Base-by-base conservation (phyloP, 2,329 filamentous ascomycete species). In the Fusarium verticillioides region DNA sequence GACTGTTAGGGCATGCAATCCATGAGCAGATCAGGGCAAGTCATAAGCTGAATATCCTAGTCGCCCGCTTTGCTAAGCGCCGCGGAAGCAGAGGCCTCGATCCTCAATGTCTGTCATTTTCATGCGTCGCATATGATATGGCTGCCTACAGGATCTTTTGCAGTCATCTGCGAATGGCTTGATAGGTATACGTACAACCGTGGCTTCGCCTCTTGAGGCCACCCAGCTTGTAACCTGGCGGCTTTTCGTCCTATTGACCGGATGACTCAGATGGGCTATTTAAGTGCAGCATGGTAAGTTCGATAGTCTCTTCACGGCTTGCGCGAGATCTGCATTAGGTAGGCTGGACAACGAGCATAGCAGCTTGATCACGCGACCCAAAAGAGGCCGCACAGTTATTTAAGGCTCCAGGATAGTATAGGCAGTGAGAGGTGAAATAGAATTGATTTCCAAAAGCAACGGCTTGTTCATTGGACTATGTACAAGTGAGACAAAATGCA, bases 131-230 rank as follows among this genome's bases (percentile, higher is more conserved):
- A 63, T 63, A 46, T 28, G n/a, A 34, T 7, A 39, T 16, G 26
- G 30, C 19, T 50, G 44, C 57, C 43, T 44, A 42, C 46, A 23
- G 21, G 37, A 32, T 11, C 32, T 23, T 30, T 64, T 42, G 54
- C 58, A 42, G 15, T 63, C 28, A 63, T 54, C 19, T 16, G 9
- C 26, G 28, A 19, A 36, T 46, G 39, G 12, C 26, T 43, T 44
- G 32, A 44, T 64, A 65, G 58, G 58, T 46, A 32, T 46, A 46
- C 32, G 47, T 37, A 36, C n/a, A 47, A 40, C 62, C 44, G n/a
- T 50, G 40, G 28, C 39, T 53, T 44, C 46, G 46, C 57, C 46
- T 65, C 47, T 65, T 65, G 62, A 65, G 62, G 62, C 62, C 62
- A 52, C 57, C 62, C 62, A 54, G n/a, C 2, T n/a, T 26, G 47